Conservation (phyloP, 768 basidiomycete genomes). For the Phanerodontia chrysosporium region DNA sequence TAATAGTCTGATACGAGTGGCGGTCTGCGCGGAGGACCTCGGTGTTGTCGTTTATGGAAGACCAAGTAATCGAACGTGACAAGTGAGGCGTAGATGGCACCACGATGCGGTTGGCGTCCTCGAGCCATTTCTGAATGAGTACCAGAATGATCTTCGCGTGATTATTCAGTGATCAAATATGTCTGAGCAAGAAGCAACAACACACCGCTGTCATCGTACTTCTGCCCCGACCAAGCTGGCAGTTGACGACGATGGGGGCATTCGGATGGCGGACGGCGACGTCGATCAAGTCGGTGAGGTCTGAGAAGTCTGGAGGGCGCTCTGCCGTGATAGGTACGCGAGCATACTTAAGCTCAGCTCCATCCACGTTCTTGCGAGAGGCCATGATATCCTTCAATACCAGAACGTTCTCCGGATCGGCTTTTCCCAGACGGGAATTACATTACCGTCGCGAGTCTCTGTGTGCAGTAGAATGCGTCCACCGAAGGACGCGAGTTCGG, state of each 20-base stretch:
- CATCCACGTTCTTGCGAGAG: constrained; percentile 39
- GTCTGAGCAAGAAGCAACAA: neutral
- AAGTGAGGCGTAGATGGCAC: constrained; percentile 33
- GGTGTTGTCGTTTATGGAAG: constrained; percentile 35
- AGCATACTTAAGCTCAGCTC: constrained; percentile 68
- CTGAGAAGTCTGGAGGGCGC: constrained; percentile 68
- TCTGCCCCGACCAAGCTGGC: constrained; percentile 89
- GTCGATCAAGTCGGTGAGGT: constrained; percentile 73
- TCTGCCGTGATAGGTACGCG: constrained; percentile 95
- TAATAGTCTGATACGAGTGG: constrained; percentile 83
- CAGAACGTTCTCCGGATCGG: constrained; percentile 61
- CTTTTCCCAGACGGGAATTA: constrained; percentile 94
- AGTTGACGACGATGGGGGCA: constrained; percentile 89
- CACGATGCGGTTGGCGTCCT: constrained; percentile 29
- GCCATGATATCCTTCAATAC: constrained; percentile 90
- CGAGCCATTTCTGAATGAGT: constrained; percentile 82
- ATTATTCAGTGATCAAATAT: neutral
- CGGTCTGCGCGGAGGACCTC: constrained; percentile 32
- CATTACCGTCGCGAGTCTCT: constrained; percentile 81
- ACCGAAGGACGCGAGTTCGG: constrained; percentile 79
- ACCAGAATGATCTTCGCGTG: constrained; percentile 64
- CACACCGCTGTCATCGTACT: constrained; percentile 86
- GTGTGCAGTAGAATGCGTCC: constrained; percentile 87
- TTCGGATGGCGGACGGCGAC: constrained; percentile 66
- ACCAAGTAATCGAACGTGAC: constrained; percentile 39